Conservation (phyloP, 495 filamentous ascomycete genomes). For the Aspergillus homomorphus region DNA sequence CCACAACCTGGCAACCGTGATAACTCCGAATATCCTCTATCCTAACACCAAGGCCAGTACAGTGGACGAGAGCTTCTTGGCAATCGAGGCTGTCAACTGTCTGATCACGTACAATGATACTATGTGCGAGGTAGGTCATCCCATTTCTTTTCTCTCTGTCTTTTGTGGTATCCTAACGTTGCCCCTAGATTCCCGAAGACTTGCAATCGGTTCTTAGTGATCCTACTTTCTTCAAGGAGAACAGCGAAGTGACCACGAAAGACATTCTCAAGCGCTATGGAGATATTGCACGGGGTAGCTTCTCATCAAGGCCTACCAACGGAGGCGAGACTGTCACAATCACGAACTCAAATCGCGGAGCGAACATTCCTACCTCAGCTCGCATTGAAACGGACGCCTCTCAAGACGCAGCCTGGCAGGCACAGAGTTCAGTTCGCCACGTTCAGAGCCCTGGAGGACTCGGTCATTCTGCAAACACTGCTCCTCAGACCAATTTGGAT, state of each 20-base stretch:
- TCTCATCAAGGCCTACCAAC: conserved; percentile 56
- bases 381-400: conserved; percentile 78
- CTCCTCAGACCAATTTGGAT: conserved; percentile 30
- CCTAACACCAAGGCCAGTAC: conserved; percentile 64
- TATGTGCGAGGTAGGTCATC: conserved; percentile 84
- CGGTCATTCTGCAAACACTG: conserved; percentile 32
- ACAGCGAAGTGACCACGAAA: conserved; percentile 87
- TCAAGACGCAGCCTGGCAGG: conserved; percentile 68
- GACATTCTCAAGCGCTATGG: conserved; percentile 91
- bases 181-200: conserved; percentile 81
- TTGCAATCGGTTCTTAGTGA: conserved; percentile 82
- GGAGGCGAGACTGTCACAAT: conserved; percentile 53
- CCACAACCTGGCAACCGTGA: conserved; percentile 97
- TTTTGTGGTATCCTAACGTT: conserved; percentile 16
- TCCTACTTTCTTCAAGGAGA: conserved; percentile 72
- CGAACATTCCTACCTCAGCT: conserved; percentile 42
- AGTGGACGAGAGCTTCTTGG: conserved; percentile 80
- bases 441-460: conserved; percentile 59
- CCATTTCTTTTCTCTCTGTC: conserved; percentile 4
- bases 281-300: conserved; percentile 61
- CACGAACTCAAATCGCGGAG: conserved; percentile 38
- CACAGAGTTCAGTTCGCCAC: conserved; percentile 76
- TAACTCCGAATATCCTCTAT: conserved; percentile 92
- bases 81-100: conserved; percentile 86
- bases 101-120: conserved; percentile 90